These are phyloP conservation scores for Akanthomyces uredinophilus DNA, from an alignment of 2,329 filamentous ascomycete species.

Conservation along the genomic window DNA sequence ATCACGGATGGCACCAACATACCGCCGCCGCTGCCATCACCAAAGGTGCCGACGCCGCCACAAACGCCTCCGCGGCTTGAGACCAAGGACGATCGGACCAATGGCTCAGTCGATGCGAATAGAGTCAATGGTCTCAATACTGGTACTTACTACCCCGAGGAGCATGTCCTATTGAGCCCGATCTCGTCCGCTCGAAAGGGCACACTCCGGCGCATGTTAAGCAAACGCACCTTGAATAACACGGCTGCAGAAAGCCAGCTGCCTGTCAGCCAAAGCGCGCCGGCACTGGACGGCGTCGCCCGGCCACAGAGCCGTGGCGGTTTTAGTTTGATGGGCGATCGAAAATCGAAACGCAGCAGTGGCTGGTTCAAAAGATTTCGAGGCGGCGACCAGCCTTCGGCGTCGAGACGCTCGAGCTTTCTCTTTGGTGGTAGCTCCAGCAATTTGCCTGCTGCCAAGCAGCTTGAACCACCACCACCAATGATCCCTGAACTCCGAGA, in stretches of 20 bases:
- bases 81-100: conserved; percentile 15
- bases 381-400: conserved; percentile 28
- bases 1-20: conserved; percentile 58
- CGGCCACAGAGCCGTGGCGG: conserved; percentile 49
- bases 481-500: conserved; percentile 56
- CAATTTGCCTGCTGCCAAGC: conserved; percentile 27
- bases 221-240: conserved; percentile 50
- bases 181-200: conserved; percentile 47
- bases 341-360: conserved; percentile 51
- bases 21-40: conserved; percentile 53
- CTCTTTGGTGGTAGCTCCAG: conserved; percentile 36
- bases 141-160: conserved; percentile 45
- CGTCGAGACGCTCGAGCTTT: conserved; percentile 39
- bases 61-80: conserved; percentile 27
- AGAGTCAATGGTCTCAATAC: conserved; percentile 39
- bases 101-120: conserved; percentile 11
- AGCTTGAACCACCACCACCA: conserved; percentile 49
- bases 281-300: conserved; percentile 25
- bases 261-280: conserved; percentile 33
- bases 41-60: conserved; percentile 44
- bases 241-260: conserved; percentile 46
- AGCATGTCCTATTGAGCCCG: conserved; percentile 49
- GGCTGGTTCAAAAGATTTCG: conserved; percentile 56
- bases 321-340: conserved; percentile 45
- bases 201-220: conserved; percentile 54